A percentile compares a stretch with the other conserved stretches of the same genome.
Conservation (phyloP, 805 yeast genomes). For the Yarrowia sp. region DNA sequence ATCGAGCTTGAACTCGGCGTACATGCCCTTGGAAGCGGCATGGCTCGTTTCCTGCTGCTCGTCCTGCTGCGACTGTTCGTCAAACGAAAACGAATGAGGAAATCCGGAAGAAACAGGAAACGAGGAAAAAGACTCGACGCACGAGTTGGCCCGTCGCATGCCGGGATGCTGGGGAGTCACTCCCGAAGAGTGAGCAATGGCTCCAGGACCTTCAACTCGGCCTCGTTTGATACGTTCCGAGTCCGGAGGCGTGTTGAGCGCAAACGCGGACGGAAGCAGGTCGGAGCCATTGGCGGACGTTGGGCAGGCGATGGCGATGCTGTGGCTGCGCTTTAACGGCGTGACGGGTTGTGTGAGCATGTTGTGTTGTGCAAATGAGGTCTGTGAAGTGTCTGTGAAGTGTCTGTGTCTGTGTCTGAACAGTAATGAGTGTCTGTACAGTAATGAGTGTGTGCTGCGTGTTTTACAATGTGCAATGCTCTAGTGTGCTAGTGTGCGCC, state of each 20-base stretch:
- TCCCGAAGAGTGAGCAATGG: neutral
- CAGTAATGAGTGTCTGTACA: neutral
- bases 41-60: neutral
- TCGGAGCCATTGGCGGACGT: slow-evolving; percentile 16
- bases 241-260: slow-evolving; percentile 25
- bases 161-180: neutral
- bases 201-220: neutral
- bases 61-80: neutral
- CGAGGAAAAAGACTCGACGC: slow-evolving; percentile 15
- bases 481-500: neutral
- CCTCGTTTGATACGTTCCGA: slow-evolving; percentile 17
- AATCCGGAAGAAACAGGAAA: slow-evolving; percentile 9
- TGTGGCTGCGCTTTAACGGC: slow-evolving; percentile 25
- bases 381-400: neutral
- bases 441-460: neutral
- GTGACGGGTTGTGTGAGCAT: slow-evolving; percentile 25
- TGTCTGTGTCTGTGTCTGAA: neutral
- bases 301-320: slow-evolving; percentile 18
- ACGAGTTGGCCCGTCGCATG: slow-evolving; percentile 17
- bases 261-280: slow-evolving; percentile 21
- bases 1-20: slow-evolving; percentile 23
- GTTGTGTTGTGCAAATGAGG: neutral
- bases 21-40: neutral
- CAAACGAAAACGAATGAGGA: neutral
- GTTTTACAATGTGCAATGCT: neutral